Evolutionary conservation across 495 filamentous ascomycete species (phyloP), one percentile per base, ranked within the genome.

Genomic region (Emericellopsis terricola): DNA sequence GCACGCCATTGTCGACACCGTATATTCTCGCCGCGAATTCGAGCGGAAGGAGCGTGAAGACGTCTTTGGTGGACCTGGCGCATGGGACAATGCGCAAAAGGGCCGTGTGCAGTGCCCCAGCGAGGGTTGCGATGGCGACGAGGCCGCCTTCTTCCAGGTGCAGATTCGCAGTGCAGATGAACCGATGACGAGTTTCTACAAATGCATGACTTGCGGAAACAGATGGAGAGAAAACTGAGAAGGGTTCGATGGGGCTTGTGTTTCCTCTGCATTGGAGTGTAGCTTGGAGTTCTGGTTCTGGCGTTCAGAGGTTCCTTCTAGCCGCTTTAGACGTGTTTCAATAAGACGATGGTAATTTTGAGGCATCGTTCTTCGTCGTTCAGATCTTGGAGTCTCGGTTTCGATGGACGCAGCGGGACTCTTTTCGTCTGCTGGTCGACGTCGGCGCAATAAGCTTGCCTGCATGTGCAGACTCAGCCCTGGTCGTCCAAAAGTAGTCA

Each of bases 141-240:
- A 80, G 57, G 89, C 91, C 23, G 91, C 81, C 38, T 94, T 82
- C 68, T 91, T 84, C 59, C 80, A 87, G 68, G 73, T 94, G 45
- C 89, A 97, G 68, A 96, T 94, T 59, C 76, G 89, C 38, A 92
- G 82, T 61, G 89, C 91, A 27, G 89, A 97, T 59, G 89, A 97
- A 65, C 89, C 89, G 34, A 94, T 93, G 84, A 97, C 89, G 31
- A 81, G 69, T 27, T 96, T 97, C 56, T 86, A 77, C 52, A 39
- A 16, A 31, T 46, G 44, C 26, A 31, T 44, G 20, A 35, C 36
- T 15, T 32, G 34, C 28, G 42, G 38, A 33, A 38, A 31, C 36
- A 28, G 31, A 28, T 46, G 40, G 36, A 24, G 43, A 8, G 20
- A 36, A 13, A 23, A 30, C 21, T 33, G 20, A 27, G 37, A 36